Percentiles rank a stretch among this genome's conserved stretches.
phyloP scores from a whole-genome alignment of 495 filamentous ascomycete species.

The Penicillium manginii region DNA sequence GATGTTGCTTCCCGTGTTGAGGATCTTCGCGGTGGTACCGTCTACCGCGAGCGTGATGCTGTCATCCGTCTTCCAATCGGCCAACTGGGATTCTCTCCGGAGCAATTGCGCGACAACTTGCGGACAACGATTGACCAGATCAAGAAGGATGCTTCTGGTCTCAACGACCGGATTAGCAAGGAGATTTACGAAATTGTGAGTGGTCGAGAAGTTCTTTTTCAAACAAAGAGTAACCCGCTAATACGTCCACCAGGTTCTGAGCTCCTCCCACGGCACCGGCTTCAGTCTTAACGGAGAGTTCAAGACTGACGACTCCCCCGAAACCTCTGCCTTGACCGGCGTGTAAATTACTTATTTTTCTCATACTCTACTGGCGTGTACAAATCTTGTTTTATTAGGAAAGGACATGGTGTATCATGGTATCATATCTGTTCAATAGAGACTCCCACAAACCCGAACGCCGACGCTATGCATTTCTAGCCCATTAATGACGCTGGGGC shows the following conservation, averaged over 20 bases:
- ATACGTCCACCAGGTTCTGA: conserved; percentile 65
- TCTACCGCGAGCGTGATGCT: conserved; percentile 84
- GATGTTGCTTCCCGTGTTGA: conserved; percentile 71
- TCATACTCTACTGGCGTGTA: conserved; percentile 42
- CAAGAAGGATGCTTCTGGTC: conserved; percentile 70
- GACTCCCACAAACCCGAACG: conserved; percentile 34
- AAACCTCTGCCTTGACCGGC: conserved; percentile 46
- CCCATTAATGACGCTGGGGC: conserved; percentile 8
- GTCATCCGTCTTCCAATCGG: conserved; percentile 87
- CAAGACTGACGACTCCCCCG: conserved; percentile 58
- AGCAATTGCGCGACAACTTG: conserved; percentile 84
- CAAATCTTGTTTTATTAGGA: conserved; percentile 52
- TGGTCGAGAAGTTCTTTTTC: conserved; percentile 1
- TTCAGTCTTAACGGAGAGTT: conserved; percentile 84
- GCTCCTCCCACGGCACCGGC: conserved; percentile 82
- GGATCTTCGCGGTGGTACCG: conserved; percentile 78
- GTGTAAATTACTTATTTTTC: conserved; percentile 46
- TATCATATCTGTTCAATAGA: conserved; percentile 51
- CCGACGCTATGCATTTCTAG: conserved; percentile 48
- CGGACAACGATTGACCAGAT: conserved; percentile 73
- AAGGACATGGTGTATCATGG: conserved; percentile 53
- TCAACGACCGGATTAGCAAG: conserved; percentile 78
- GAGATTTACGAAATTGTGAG: conserved; percentile 84
- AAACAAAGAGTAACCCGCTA: conserved; percentile 11
- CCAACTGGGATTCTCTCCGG: conserved; percentile 86